phyloP scores from a whole-genome alignment of 2,329 filamentous ascomycete species.

The Fusarium poae region DNA sequence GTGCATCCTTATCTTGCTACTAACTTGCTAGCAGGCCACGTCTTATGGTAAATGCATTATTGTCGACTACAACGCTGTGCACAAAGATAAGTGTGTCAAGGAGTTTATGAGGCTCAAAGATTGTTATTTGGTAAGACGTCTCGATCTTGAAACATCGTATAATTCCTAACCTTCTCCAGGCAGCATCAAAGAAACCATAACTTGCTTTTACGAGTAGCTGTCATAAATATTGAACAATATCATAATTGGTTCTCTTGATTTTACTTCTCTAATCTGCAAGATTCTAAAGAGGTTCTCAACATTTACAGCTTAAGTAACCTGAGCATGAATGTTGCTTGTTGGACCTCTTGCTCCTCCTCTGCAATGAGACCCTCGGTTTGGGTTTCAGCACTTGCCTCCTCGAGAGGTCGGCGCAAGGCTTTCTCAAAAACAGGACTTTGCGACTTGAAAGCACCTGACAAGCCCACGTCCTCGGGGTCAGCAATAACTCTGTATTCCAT shows the following conservation, averaged over 20 bases:
- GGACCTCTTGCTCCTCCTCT: slow-evolving; percentile 88
- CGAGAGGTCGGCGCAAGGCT: slow-evolving; percentile 80
- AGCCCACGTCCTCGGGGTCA: slow-evolving; percentile 81
- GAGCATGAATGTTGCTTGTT: slow-evolving; percentile 84
- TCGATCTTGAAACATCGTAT: not conserved
- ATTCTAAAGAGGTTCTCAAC: not conserved
- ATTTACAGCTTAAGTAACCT: slow-evolving; percentile 78
- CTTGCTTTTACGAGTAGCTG: not conserved
- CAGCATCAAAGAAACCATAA: slow-evolving; percentile 49
- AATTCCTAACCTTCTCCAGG: slow-evolving; percentile 35
- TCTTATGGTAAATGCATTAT: slow-evolving; percentile 93
- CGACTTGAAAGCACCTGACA: slow-evolving; percentile 76
- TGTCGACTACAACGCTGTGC: slow-evolving; percentile 87
- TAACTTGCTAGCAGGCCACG: slow-evolving; percentile 70
- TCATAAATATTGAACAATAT: slow-evolving; percentile 16
- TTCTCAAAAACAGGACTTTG: slow-evolving; percentile 80
- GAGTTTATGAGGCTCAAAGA: slow-evolving; percentile 90
- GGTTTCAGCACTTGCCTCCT: slow-evolving; percentile 56
- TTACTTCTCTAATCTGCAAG: slow-evolving; percentile 13
- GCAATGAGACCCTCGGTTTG: slow-evolving; percentile 67
- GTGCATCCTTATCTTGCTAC: not conserved
- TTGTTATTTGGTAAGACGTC: slow-evolving; percentile 79
- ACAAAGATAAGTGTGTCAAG: slow-evolving; percentile 89
- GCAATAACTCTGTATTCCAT: slow-evolving; percentile 90
- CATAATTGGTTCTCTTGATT: slow-evolving; percentile 23